Evolutionary conservation across 441 rosid genomes (phyloP), one percentile per base, ranked within the genome.

Genomic region (Populus hybrid): DNA sequence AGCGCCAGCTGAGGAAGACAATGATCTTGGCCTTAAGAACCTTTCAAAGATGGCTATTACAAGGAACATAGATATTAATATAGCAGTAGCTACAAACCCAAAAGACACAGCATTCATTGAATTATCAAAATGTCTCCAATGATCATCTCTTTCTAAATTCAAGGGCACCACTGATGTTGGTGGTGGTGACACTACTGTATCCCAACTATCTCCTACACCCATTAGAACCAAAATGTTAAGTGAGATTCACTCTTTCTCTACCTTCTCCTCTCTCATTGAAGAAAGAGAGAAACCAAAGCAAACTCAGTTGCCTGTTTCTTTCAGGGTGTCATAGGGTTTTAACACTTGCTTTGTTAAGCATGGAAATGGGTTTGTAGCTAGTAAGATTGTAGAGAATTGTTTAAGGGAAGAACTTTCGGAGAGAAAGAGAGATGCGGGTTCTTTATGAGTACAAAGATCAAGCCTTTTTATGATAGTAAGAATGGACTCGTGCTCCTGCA

Each of bases 51-150:
- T 92, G 71, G 98, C 99, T 95, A 95, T 94, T 70, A 90, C 88
- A 69, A 95, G 86, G 88, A 95, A 95, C 99, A 95, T 94, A 12
- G 95, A 94, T 79, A 95, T 91, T 81, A 95, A 91, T 81, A 95
- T 88, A 77, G 99, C 99, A 26, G 99, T 93, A 74, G 99, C 99
- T 0, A 95, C 98, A 70, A 91, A 95, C 5, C 99, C 98, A 84
- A 95, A 95, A 6, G 98, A 95, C 63, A 95, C 97, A 0, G 99
- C 97, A 77, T 88, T 90, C 67, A 89, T 94, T 8, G 97, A 92
- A 87, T 90, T 89, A 72, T 90, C 97, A 40, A 89, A 91, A 77
- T 89, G 85, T 77, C 86, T 89, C 93, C 93, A 91, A 14, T 89
- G 91, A n/a, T 84, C 90, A 72, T 88, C 84, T 75, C 84, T 88